Evolutionary conservation across 2,329 filamentous ascomycete species (phyloP).

Genomic region (Penicillium sp.): DNA sequence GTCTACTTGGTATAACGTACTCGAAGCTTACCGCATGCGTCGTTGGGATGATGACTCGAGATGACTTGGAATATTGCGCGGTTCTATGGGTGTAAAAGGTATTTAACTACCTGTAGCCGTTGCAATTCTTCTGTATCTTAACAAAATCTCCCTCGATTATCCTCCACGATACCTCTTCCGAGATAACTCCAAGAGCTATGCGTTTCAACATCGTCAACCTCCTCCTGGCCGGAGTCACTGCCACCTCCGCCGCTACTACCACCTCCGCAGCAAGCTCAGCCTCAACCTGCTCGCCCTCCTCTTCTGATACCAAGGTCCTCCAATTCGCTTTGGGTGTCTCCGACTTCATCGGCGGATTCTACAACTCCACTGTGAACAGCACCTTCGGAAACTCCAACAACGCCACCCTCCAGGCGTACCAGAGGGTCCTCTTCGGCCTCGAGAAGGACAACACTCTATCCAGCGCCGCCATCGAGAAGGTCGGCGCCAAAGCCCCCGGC

Average conservation of each 20-base stretch:
- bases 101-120: background rate
- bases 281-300: constrained; percentile 22
- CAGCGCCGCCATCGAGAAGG: constrained; percentile 25
- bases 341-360: constrained; percentile 27
- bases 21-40: constrained; percentile 2
- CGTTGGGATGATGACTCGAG: background rate
- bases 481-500: constrained; percentile 15
- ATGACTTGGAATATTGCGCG: background rate
- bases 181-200: constrained; percentile 14
- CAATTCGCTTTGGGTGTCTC: constrained; percentile 28
- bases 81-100: background rate
- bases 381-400: constrained; percentile 22
- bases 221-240: constrained; percentile 21
- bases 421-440: constrained; percentile 22
- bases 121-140: background rate
- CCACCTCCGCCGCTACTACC: constrained; percentile 5
- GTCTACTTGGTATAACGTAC: background rate
- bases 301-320: constrained; percentile 23
- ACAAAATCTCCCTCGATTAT: no score
- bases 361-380: constrained; percentile 28
- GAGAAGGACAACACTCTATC: constrained; percentile 27
- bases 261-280: constrained; percentile 12
- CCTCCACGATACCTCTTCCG: background rate
- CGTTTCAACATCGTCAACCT: constrained; percentile 20
- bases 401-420: constrained; percentile 21